phyloP scores from a whole-genome alignment of 2,329 filamentous ascomycete genomes.

The Beauveria brongniartii region DNA sequence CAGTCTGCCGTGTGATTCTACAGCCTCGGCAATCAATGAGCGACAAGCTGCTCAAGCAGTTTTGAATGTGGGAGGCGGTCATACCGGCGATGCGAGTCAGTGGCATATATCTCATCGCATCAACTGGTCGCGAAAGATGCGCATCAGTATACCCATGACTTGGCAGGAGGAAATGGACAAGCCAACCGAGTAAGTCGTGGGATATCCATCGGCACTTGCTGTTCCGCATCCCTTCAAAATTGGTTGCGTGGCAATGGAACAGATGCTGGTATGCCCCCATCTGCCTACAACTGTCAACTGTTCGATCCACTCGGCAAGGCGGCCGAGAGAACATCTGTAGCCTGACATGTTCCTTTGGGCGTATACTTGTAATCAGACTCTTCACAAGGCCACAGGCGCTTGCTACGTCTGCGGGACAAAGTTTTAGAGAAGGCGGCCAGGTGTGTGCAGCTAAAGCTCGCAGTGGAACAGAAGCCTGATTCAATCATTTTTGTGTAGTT shows the following conservation, averaged over 20 bases:
- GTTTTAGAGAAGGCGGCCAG: neutral
- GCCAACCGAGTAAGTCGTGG: neutral
- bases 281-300: neutral
- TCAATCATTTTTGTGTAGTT: neutral
- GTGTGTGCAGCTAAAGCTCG: too few relatives aligned
- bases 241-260: neutral
- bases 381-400: too few relatives aligned
- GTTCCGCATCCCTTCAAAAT: neutral
- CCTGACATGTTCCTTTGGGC: neutral
- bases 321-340: neutral
- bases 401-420: too few relatives aligned
- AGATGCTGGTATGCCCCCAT: neutral
- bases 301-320: constrained; percentile 2
- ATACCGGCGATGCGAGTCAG: neutral
- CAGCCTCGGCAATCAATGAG: too few relatives aligned
- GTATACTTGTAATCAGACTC: neutral
- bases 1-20: too few relatives aligned
- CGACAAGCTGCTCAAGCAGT: too few relatives aligned
- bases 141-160: neutral
- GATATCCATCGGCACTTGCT: neutral
- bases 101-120: neutral
- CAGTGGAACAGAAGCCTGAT: neutral
- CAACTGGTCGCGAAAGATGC: neutral
- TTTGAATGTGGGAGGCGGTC: neutral
- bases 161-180: neutral